Conservation (phyloP, 2,329 filamentous ascomycete species). For the Fusarium pseudonygamai region DNA sequence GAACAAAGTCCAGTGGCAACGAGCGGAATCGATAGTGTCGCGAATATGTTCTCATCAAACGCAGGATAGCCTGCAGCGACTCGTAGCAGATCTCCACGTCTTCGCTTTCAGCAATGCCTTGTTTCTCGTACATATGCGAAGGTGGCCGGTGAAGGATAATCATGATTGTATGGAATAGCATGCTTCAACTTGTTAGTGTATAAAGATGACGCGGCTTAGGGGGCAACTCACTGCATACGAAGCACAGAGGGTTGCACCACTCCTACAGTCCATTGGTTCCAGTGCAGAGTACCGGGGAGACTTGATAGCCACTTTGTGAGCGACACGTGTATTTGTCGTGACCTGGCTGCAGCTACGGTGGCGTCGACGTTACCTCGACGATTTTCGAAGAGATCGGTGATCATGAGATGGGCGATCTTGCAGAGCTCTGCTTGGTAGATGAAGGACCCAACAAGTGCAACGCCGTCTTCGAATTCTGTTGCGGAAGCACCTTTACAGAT, state of each 20-base stretch:
- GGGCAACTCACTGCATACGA: constrained; percentile 54
- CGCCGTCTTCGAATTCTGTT: constrained; percentile 58
- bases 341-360: constrained; percentile 53
- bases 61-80: constrained; percentile 56
- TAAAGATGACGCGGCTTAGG: neutral
- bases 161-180: constrained; percentile 62
- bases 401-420: constrained; percentile 60
- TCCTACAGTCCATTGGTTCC: constrained; percentile 61
- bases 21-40: constrained; percentile 55
- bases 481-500: constrained; percentile 55
- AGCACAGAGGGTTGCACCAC: constrained; percentile 57
- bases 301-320: constrained; percentile 58
- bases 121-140: constrained; percentile 53
- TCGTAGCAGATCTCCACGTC: constrained; percentile 62
- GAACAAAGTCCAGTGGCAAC: constrained; percentile 59
- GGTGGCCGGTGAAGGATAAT: constrained; percentile 62
- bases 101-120: constrained; percentile 52
- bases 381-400: constrained; percentile 61
- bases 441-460: constrained; percentile 55
- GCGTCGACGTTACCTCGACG: constrained; percentile 53
- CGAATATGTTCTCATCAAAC: constrained; percentile 55
- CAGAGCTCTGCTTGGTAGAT: constrained; percentile 59
- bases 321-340: constrained; percentile 57
- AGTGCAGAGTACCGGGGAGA: constrained; percentile 58
- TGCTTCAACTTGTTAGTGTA: constrained; percentile 42